These are phyloP conservation scores for Parachaetomium inaequale DNA, from an alignment of 495 filamentous ascomycete species.

Conservation along the genomic window DNA sequence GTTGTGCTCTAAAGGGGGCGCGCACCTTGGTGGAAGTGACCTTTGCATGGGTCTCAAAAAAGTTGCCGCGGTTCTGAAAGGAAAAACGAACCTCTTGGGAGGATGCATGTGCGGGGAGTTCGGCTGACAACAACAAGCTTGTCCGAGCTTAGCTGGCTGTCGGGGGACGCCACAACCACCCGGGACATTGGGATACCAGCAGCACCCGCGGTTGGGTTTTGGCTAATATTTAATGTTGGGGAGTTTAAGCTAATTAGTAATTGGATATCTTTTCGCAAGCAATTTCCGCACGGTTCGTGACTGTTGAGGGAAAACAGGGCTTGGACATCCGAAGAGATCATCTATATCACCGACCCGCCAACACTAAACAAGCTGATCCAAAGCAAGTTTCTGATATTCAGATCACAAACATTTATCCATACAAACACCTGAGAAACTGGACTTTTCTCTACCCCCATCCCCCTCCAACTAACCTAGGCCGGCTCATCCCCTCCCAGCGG, in stretches of 20 bases:
- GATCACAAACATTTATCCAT: no score
- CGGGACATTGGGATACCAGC: not conserved
- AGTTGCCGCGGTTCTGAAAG: no score
- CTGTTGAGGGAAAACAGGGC: no score
- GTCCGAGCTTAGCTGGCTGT: not conserved
- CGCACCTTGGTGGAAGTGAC: no score
- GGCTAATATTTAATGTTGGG: slow-evolving; percentile 14
- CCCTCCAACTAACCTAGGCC: not conserved
- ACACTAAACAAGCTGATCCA: no score
- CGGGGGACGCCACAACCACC: not conserved
- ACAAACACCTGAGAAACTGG: no score
- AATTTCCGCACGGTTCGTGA: not conserved
- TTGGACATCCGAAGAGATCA: no score
- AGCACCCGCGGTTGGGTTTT: not conserved
- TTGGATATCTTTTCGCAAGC: not conserved
- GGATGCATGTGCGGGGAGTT: not conserved
- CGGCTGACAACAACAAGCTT: not conserved
- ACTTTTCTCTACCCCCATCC: not conserved
- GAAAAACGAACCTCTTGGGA: no score
- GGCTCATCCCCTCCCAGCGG: slow-evolving; percentile 23
- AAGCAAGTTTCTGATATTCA: no score
- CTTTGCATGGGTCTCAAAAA: no score
- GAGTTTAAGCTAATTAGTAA: slow-evolving; percentile 15
- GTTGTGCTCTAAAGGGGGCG: slow-evolving; percentile 33
- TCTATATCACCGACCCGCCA: no score